Base-by-base conservation (phyloP, 1,139 yeast genomes). In the Torulaspora pretoriensis region DNA sequence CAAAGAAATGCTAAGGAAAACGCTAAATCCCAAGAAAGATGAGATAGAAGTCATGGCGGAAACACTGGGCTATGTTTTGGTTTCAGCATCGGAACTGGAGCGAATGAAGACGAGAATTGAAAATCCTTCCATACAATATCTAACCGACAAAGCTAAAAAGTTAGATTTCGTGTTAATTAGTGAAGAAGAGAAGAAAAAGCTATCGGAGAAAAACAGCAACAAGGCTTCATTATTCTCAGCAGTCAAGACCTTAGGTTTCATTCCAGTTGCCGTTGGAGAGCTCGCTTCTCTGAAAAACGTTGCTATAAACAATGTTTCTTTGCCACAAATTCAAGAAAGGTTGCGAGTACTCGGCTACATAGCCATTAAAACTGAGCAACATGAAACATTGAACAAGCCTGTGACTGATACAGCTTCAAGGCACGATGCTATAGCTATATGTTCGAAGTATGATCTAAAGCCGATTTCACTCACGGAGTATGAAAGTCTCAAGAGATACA, bases 81-180 rank as follows among this genome's bases (percentile, higher is more conserved):
- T 54, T 10, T 38, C 39, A 7, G 39, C 43, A 27, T 48, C 51
- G n/a, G 56, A 53, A 29, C 49, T 47, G 26, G 54, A 50, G 35
- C 33, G 35, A 9, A 22, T 50, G 31, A 45, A 46, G 39, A 48
- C 40, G 6, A n/a, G 13, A 9, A 28, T 26, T 14, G 36, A 29
- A 10, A 23, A 37, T 42, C 64, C 67, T 1, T 35, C 52, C 50
- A 30, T 39, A 8, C 47, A 69, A 7, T 68, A 68, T 43, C 53
- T 77, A 16, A 54, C 51, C 8, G 60, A 59, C 4, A 65, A 66
- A 42, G 75, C 77, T 0, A 38, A 49, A 1, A 54, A 49, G 14
- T 44, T 60, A 12, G 69, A 69, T 2, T 59, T 64, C 28, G 55
- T 55, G 7, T 48, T 75, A 2, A 32, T 75, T 3, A 44, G 53